A percentile compares a stretch with the other conserved stretches of the same genome.
Conservation (phyloP, 2,329 filamentous ascomycete species). For the Alternaria consortialis region DNA sequence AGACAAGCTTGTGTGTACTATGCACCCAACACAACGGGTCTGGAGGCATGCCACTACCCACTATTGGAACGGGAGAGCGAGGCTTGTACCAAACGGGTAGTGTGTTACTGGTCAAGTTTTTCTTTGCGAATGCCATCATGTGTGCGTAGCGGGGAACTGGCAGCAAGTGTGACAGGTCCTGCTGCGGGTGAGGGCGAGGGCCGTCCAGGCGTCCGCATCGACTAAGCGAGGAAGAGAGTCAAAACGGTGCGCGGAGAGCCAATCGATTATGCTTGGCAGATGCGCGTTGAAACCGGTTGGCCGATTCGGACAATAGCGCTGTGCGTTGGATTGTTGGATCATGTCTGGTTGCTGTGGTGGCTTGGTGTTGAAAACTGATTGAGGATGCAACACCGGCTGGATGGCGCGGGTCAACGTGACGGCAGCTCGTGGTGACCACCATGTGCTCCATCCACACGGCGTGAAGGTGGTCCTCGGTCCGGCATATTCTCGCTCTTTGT, state of each 20-base stretch:
- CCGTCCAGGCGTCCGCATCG: slow-evolving; percentile 39
- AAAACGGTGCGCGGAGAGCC: slow-evolving; percentile 31
- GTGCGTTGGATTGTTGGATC: slow-evolving; percentile 30
- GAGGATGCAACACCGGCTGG: slow-evolving; percentile 21
- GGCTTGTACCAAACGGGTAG: slow-evolving; percentile 18
- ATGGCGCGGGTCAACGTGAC: slow-evolving; percentile 26
- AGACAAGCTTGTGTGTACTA: slow-evolving; percentile 23
- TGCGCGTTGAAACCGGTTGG: slow-evolving; percentile 42
- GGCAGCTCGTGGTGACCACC: slow-evolving; percentile 17
- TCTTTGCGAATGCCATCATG: slow-evolving; percentile 28
- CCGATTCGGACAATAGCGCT: slow-evolving; percentile 26
- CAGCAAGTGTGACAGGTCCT: slow-evolving; percentile 44
- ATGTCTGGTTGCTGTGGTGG: slow-evolving; percentile 27
- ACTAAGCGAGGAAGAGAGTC: slow-evolving; percentile 42
- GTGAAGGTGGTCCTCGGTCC: slow-evolving; percentile 25
- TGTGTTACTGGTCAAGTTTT: slow-evolving; percentile 11
- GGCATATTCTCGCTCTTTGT: slow-evolving; percentile 32
- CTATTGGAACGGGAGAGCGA: slow-evolving; percentile 15
- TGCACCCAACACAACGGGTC: slow-evolving; percentile 22
- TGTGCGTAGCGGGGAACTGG: slow-evolving; percentile 28
- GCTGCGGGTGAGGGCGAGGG: slow-evolving; percentile 43
- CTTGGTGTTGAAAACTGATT: slow-evolving; percentile 37
- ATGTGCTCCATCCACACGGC: slow-evolving; percentile 16
- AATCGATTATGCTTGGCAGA: slow-evolving; percentile 45
- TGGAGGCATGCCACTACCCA: slow-evolving; percentile 32